Evolutionary conservation across 192 early-diverging fungal genomes (phyloP).

Genomic region (Backusella sp.): DNA sequence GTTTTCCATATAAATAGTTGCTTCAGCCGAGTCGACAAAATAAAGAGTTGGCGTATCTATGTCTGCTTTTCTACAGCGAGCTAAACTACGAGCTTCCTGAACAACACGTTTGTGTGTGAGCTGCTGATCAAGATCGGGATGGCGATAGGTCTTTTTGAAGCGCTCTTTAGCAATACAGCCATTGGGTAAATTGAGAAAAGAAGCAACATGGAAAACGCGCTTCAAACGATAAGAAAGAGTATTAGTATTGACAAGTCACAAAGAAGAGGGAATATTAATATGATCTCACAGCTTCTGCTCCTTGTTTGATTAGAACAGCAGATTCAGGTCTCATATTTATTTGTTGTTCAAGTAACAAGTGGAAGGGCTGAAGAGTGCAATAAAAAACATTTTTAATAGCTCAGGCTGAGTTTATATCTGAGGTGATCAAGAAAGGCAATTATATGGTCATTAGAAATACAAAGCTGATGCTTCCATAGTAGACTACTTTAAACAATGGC

Average conservation of each 20-base stretch:
- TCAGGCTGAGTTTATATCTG: not conserved
- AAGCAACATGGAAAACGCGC: slow-evolving; percentile 70
- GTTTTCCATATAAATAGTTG: slow-evolving; percentile 90
- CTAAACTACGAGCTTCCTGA: slow-evolving; percentile 85
- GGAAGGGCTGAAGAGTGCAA: not conserved
- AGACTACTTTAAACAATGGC: not conserved
- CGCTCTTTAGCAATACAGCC: slow-evolving; percentile 86
- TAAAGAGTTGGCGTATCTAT: slow-evolving; percentile 84
- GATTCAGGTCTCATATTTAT: not conserved
- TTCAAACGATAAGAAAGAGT: slow-evolving; percentile 25
- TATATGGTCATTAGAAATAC: not conserved
- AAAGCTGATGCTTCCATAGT: not conserved
- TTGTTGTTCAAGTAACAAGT: not conserved
- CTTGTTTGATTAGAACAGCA: slow-evolving; percentile 15
- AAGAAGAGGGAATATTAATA: not conserved
- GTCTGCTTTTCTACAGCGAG: slow-evolving; percentile 64
- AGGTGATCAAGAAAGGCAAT: too few species aligned
- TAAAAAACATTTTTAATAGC: slow-evolving; percentile 11
- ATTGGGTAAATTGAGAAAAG: slow-evolving; percentile 54
- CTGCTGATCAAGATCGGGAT: slow-evolving; percentile 86
- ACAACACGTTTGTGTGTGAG: slow-evolving; percentile 73
- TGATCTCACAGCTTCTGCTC: slow-evolving; percentile 19
- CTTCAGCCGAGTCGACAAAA: slow-evolving; percentile 67
- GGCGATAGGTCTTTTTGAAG: slow-evolving; percentile 90
- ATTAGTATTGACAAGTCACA: not conserved